Conservation (phyloP, 805 yeast species). For the Candida pseudofarinosa region DNA sequence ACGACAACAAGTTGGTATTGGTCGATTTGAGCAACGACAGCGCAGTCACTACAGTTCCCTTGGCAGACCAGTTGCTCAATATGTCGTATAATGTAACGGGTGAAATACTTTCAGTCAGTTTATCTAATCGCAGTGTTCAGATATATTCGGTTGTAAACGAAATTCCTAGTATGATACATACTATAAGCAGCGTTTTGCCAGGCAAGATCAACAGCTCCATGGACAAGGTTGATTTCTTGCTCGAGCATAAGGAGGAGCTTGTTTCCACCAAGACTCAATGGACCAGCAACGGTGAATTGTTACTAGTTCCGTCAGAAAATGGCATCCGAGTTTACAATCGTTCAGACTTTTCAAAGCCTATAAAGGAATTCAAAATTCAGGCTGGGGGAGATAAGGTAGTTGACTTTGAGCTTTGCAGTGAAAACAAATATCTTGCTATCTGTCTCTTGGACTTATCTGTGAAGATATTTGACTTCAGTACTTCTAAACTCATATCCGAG, state of each 20-base stretch:
- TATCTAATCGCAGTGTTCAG: conserved; percentile 56
- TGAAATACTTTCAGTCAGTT: conserved; percentile 54
- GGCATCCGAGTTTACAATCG: conserved; percentile 45
- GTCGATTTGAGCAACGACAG: conserved; percentile 37
- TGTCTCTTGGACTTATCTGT: conserved; percentile 49
- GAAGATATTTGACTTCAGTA: conserved; percentile 51
- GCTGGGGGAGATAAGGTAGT: conserved; percentile 28
- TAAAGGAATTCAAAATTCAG: conserved; percentile 11
- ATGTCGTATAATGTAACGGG: conserved; percentile 54
- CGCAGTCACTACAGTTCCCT: conserved; percentile 25
- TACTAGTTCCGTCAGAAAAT: conserved; percentile 55
- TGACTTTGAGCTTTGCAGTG: conserved; percentile 58
- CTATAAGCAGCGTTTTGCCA: conserved; percentile 39
- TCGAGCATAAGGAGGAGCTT: conserved; percentile 42
- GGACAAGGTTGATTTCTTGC: conserved; percentile 33
- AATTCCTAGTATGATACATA: conserved; percentile 47
- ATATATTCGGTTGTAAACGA: conserved; percentile 55
- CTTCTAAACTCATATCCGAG: conserved; percentile 23
- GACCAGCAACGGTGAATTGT: conserved; percentile 68
- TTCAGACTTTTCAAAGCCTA: conserved; percentile 25
- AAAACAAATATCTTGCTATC: conserved; percentile 58
- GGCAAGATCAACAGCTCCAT: conserved; percentile 29
- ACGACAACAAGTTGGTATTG: conserved; percentile 53
- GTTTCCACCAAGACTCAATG: conserved; percentile 58
- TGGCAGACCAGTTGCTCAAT: conserved; percentile 54